Evolutionary conservation across 2,329 filamentous ascomycete species (phyloP).

Genomic region (Fusarium hainanense): DNA sequence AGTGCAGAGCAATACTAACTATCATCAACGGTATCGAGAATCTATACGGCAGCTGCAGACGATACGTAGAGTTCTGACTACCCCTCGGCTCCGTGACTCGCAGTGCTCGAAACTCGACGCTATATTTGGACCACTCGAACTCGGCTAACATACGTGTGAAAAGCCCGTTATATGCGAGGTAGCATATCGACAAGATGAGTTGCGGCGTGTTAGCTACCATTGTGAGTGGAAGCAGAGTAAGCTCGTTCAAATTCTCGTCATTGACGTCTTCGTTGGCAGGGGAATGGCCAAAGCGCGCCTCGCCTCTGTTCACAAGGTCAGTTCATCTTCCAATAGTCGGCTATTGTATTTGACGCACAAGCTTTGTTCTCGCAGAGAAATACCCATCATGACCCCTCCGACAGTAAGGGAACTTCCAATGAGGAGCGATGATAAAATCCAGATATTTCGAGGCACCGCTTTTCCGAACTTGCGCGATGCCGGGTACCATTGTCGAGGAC

Average conservation of each 20-base stretch:
- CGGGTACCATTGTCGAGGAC: slow-evolving; percentile 21
- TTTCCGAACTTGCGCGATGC: slow-evolving; percentile 2
- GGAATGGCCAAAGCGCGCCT: slow-evolving; percentile 9
- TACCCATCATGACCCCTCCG: slow-evolving; percentile 2
- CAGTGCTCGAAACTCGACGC: slow-evolving; percentile 14
- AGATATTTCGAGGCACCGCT: slow-evolving; percentile 23
- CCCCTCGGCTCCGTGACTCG: slow-evolving; percentile 32
- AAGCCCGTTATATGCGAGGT: slow-evolving; percentile 27
- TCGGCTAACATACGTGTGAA: slow-evolving; percentile 37
- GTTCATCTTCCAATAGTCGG: neutral
- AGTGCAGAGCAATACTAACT: slow-evolving; percentile 31
- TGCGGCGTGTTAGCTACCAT: slow-evolving; percentile 32
- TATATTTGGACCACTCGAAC: slow-evolving; percentile 32
- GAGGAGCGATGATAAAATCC: slow-evolving; percentile 22
- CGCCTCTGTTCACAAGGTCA: neutral
- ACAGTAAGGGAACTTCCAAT: slow-evolving; percentile 22
- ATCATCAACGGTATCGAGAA: slow-evolving; percentile 36
- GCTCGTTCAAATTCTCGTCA: fast-evolving
- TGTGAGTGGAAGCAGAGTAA: slow-evolving; percentile 1
- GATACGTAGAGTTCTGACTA: slow-evolving; percentile 32
- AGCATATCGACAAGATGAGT: slow-evolving; percentile 28
- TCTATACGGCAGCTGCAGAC: slow-evolving; percentile 39
- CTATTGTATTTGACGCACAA: neutral
- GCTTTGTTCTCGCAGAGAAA: slow-evolving; percentile 5
- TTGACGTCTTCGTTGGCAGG: slow-evolving; percentile 7